phyloP scores from a whole-genome alignment of 1,284 basidiomycete species.

The Marasmius sp. region DNA sequence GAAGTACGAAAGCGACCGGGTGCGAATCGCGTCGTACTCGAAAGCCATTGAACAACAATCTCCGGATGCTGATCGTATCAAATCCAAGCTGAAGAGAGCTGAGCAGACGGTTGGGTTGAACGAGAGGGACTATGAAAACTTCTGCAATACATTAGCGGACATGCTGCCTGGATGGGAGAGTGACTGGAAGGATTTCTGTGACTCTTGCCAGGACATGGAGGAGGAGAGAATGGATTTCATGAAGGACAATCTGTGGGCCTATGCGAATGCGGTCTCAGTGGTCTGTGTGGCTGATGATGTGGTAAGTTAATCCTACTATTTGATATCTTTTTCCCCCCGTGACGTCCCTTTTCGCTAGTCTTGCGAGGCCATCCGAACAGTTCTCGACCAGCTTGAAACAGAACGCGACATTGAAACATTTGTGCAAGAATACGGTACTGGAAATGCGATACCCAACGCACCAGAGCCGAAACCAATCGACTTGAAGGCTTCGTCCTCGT shows the following conservation, averaged over 20 bases:
- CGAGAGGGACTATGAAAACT: conserved; percentile 72
- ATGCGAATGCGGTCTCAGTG: conserved; percentile 76
- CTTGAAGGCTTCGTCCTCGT: background rate
- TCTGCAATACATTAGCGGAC: conserved; percentile 61
- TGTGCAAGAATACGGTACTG: conserved; percentile 63
- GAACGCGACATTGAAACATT: conserved; percentile 61
- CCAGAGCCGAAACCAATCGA: conserved; percentile 41
- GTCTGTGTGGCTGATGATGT: conserved; percentile 82
- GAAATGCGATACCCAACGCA: conserved; percentile 59
- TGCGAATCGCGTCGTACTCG: conserved; percentile 74
- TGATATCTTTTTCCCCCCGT: background rate
- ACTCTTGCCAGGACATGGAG: conserved; percentile 78
- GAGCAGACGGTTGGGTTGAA: conserved; percentile 70
- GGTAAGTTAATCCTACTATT: conserved; percentile 37
- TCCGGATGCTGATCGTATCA: conserved; percentile 74
- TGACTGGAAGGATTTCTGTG: conserved; percentile 76
- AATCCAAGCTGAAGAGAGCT: conserved; percentile 66
- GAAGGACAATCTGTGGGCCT: conserved; percentile 78
- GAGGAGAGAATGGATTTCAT: conserved; percentile 80
- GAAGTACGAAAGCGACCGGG: conserved; percentile 74
- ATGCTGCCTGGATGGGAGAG: conserved; percentile 70
- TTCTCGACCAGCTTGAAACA: conserved; percentile 62
- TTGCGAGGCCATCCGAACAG: conserved; percentile 64
- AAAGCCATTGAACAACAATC: conserved; percentile 64
- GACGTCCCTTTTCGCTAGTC: conserved; percentile 40